These are phyloP conservation scores for Puccinia hordei DNA, from an alignment of 1,284 basidiomycete genomes.

Conservation along the genomic window DNA sequence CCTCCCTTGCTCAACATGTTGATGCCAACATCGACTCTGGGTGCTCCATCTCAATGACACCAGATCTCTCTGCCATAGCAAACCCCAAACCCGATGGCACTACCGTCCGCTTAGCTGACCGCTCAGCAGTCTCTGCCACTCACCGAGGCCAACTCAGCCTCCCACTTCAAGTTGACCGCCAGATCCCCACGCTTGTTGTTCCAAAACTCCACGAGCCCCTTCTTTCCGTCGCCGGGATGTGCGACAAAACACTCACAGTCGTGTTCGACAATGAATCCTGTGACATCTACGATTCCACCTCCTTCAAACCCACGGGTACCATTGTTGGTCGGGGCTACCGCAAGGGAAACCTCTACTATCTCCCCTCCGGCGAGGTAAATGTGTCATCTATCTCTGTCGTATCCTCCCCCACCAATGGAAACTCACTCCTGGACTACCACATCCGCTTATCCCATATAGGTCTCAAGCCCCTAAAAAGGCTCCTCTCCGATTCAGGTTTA, in stretches of 20 bases:
- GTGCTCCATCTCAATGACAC: background rate
- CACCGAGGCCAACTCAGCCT: background rate
- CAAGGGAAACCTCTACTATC: slow-evolving; percentile 1
- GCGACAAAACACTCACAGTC: too few relatives aligned
- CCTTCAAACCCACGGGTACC: background rate
- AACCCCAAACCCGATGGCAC: background rate
- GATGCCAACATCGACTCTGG: slow-evolving; percentile 1
- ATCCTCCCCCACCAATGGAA: too few relatives aligned
- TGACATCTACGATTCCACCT: too few relatives aligned
- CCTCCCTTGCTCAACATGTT: background rate
- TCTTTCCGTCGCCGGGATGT: too few relatives aligned
- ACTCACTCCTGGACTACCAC: too few relatives aligned
- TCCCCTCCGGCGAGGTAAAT: background rate
- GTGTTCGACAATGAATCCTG: too few relatives aligned
- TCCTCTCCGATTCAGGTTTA: background rate
- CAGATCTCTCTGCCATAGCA: background rate
- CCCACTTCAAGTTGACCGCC: background rate
- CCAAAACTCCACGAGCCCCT: background rate
- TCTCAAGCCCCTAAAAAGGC: background rate
- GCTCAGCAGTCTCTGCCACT: background rate
- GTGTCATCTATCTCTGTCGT: too few relatives aligned
- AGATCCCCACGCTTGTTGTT: background rate
- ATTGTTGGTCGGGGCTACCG: background rate
- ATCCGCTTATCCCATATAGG: too few relatives aligned
- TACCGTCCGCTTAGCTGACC: background rate